phyloP scores from a whole-genome alignment of 2,329 filamentous ascomycete species.

The Hymenoscyphus scutula region DNA sequence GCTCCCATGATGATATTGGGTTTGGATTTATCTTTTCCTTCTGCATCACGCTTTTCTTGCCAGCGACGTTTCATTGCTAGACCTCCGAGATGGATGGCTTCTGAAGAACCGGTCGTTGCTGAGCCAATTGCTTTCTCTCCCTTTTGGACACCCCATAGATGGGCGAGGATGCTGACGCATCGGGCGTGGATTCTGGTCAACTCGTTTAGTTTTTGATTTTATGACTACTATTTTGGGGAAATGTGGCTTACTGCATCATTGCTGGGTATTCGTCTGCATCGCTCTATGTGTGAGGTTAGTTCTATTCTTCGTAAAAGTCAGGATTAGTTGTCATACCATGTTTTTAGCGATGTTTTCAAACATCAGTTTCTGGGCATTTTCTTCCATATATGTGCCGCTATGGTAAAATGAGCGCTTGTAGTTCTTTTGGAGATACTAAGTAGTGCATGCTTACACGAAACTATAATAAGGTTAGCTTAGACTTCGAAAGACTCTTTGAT shows the following conservation, averaged over 20 bases:
- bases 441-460: slow-evolving; percentile 9
- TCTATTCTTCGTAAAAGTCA: neutral
- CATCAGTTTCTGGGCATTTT: slow-evolving; percentile 62
- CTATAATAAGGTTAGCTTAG: slow-evolving; percentile 3
- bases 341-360: slow-evolving; percentile 69
- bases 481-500: neutral
- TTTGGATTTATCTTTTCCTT: slow-evolving; percentile 60
- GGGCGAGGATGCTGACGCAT: slow-evolving; percentile 66
- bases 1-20: slow-evolving; percentile 75
- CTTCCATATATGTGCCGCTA: slow-evolving; percentile 68
- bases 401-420: slow-evolving; percentile 10
- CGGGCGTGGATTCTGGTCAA: slow-evolving; percentile 55
- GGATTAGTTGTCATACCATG: slow-evolving; percentile 38
- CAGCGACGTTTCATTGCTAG: slow-evolving; percentile 73
- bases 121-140: slow-evolving; percentile 64
- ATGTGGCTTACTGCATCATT: slow-evolving; percentile 41
- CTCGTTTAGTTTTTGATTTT: neutral
- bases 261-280: slow-evolving; percentile 66
- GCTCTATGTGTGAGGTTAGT: neutral
- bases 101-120: slow-evolving; percentile 68
- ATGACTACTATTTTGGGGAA: neutral
- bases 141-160: slow-evolving; percentile 62
- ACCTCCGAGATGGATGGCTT: slow-evolving; percentile 68
- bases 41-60: slow-evolving; percentile 60
- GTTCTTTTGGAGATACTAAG: neutral